A percentile compares a stretch with the other conserved stretches of the same genome.
Conservation (phyloP, 441 rosid genomes). For the Aleurites moluccanus region DNA sequence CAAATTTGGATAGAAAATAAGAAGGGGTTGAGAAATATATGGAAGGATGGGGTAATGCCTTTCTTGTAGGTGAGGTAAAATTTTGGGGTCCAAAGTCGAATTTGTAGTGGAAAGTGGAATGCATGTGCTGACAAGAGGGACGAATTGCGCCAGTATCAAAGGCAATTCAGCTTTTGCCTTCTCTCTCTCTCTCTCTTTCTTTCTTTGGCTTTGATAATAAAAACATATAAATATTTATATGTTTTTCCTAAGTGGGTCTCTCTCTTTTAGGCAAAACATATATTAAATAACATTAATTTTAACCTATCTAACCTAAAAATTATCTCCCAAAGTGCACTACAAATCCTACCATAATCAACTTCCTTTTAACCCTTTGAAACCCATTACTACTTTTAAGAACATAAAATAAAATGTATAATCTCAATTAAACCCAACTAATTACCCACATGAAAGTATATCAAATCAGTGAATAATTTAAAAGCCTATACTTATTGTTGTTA, state of each 20-base stretch:
- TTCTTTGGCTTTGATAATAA: constrained; percentile 19
- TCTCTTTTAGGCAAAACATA: constrained; percentile 44
- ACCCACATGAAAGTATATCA: too few relatives aligned
- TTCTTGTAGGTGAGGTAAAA: constrained; percentile 53
- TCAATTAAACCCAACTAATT: too few relatives aligned
- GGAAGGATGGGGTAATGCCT: constrained; percentile 41
- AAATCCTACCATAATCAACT: constrained; percentile 3
- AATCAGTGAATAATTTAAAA: too few relatives aligned
- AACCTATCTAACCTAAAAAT: not conserved
- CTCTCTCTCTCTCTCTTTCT: constrained; percentile 28
- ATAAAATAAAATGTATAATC: too few relatives aligned
- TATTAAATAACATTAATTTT: not conserved
- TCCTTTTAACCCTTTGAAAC: not conserved
- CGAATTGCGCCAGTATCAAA: constrained; percentile 52
- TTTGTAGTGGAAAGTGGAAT: constrained; percentile 88
- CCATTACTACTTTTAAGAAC: not conserved
- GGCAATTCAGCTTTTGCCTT: constrained; percentile 71
- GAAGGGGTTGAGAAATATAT: constrained; percentile 27
- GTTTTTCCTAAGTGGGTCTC: constrained; percentile 58
- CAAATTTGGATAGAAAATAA: not conserved
- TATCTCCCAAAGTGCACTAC: not conserved
- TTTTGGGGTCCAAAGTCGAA: constrained; percentile 73
- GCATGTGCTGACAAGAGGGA: constrained; percentile 89
- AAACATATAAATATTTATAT: constrained; percentile 32
- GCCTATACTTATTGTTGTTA: too few relatives aligned